These are phyloP conservation scores for Cyclostephanos tholiformis DNA, from an alignment of 108 stramenopile species.

Conservation along the genomic window DNA sequence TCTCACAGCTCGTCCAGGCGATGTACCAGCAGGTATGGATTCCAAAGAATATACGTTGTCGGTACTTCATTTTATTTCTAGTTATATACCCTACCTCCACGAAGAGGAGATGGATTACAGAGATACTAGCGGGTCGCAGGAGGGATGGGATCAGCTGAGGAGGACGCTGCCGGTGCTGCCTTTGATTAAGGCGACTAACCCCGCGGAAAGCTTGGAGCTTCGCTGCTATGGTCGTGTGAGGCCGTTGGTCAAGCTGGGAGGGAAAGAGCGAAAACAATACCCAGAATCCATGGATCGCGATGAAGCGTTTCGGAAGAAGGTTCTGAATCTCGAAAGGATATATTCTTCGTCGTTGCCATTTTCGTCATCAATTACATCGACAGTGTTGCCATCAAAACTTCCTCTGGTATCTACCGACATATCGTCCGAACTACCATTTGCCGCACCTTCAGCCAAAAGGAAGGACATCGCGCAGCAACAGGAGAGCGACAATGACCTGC, in stretches of 20 bases:
- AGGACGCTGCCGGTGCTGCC: slow-evolving; percentile 38
- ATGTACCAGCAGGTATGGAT: slow-evolving; percentile 70
- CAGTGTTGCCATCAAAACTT: not conserved
- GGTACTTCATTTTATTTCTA: slow-evolving; percentile 66
- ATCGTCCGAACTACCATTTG: not conserved
- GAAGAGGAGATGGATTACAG: slow-evolving; percentile 26
- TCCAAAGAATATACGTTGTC: slow-evolving; percentile 77
- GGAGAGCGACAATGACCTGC: slow-evolving; percentile 10
- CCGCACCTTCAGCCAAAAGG: not conserved
- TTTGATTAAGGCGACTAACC: slow-evolving; percentile 35
- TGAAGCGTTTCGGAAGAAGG: slow-evolving; percentile 33
- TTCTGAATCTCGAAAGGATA: slow-evolving; percentile 44
- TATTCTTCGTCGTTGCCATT: slow-evolving; percentile 44
- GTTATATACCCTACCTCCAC: slow-evolving; percentile 25
- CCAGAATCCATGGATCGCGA: slow-evolving; percentile 47
- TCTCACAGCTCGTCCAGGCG: slow-evolving; percentile 62
- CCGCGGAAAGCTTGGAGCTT: slow-evolving; percentile 32
- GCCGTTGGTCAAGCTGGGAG: slow-evolving; percentile 32
- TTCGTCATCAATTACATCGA: slow-evolving; percentile 9
- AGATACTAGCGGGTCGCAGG: slow-evolving; percentile 10
- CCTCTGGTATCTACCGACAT: not conserved
- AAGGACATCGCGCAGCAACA: not conserved
- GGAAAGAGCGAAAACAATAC: slow-evolving; percentile 26
- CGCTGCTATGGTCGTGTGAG: slow-evolving; percentile 35
- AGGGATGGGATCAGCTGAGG: slow-evolving; percentile 40